Conservation (phyloP, 805 yeast genomes). For the Candida schatavii region DNA sequence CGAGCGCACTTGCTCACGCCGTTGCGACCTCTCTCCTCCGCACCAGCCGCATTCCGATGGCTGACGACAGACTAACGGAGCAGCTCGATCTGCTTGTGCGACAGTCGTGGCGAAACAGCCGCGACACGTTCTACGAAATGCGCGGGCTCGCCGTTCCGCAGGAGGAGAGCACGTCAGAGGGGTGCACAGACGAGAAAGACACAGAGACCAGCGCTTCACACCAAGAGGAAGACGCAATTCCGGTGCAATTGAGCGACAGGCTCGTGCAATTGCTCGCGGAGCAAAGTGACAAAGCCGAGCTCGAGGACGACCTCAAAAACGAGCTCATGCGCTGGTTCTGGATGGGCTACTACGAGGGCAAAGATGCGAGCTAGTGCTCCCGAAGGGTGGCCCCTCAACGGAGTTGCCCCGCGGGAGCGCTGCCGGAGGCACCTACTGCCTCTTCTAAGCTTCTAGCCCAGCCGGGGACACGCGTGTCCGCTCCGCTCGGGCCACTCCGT, state of each 20-base stretch:
- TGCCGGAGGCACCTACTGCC: no score
- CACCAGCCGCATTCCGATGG: no score
- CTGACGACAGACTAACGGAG: neutral
- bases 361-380: no score
- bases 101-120: neutral
- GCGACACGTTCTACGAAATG: neutral
- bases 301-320: conserved; percentile 23
- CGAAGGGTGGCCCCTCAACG: no score
- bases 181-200: neutral
- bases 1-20: no score
- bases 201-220: conserved; percentile 1
- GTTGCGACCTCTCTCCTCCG: no score
- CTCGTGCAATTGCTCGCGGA: conserved; percentile 15
- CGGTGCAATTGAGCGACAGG: conserved; percentile 6
- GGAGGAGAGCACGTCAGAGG: neutral
- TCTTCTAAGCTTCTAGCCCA: no score
- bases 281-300: conserved; percentile 11
- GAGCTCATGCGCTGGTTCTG: conserved; percentile 29
- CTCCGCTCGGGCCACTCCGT: no score
- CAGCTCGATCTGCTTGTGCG: neutral
- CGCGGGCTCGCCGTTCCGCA: neutral
- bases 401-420: no score
- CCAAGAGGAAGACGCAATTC: conserved; percentile 4
- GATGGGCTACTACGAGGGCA: conserved; percentile 31
- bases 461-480: no score